Conservation (phyloP, 768 basidiomycete genomes). For the Zangia roseola region DNA sequence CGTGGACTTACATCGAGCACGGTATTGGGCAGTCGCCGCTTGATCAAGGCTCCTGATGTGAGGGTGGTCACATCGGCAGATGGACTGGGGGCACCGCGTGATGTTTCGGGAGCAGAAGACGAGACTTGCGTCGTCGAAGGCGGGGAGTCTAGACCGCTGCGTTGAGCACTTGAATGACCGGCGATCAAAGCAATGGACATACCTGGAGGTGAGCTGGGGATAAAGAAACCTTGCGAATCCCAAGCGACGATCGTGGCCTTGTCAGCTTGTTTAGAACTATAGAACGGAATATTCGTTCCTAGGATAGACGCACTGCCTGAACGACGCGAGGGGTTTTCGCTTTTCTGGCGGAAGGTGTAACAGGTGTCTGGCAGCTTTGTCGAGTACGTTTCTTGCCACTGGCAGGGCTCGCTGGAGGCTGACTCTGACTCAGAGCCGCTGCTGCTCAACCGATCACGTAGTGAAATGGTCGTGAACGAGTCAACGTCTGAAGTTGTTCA, state of each 20-base stretch:
- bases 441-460: neutral
- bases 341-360: neutral
- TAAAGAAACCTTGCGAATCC: too few relatives aligned
- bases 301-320: neutral
- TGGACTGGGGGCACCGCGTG: neutral
- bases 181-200: too few relatives aligned
- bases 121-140: too few relatives aligned
- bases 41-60: neutral
- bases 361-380: neutral
- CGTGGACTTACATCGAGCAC: conserved; percentile 12
- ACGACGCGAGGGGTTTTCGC: neutral
- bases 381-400: neutral
- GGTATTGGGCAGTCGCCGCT: neutral
- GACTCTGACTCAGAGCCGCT: neutral
- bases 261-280: neutral
- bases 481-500: neutral
- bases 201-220: too few relatives aligned
- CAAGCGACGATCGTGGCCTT: too few relatives aligned
- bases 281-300: neutral
- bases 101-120: too few relatives aligned
- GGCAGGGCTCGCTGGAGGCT: neutral
- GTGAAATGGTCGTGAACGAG: neutral
- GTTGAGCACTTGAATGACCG: too few relatives aligned
- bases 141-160: too few relatives aligned
- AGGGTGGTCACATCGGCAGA: neutral